phyloP scores from a whole-genome alignment of 2,329 filamentous ascomycete species.

The Bipolaris gigantea region DNA sequence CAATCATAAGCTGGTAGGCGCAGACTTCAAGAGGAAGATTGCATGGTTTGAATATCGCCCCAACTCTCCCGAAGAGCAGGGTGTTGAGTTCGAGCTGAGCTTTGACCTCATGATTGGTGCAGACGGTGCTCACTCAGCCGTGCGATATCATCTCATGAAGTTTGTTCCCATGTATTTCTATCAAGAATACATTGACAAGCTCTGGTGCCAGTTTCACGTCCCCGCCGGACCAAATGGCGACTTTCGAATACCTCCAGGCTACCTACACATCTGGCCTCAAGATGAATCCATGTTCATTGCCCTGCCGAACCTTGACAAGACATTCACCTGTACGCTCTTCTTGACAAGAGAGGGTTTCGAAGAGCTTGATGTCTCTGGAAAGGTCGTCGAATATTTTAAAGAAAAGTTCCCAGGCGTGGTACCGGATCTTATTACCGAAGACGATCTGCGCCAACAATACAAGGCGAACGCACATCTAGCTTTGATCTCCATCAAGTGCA shows the following conservation, averaged over 20 bases:
- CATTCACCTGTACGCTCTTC: constrained; percentile 95
- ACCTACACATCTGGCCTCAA: constrained; percentile 96
- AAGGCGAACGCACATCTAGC: constrained; percentile 83
- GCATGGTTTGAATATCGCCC: constrained; percentile 79
- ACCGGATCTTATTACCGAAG: constrained; percentile 64
- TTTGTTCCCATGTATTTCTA: constrained; percentile 85
- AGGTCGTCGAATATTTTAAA: constrained; percentile 74
- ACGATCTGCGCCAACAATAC: constrained; percentile 74
- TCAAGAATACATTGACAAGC: constrained; percentile 92
- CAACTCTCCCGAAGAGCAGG: constrained; percentile 29
- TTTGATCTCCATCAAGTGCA: constrained; percentile 90
- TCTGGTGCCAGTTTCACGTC: constrained; percentile 97
- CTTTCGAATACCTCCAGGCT: constrained; percentile 85
- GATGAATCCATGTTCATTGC: constrained; percentile 98
- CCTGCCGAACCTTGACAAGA: constrained; percentile 82
- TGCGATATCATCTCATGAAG: constrained; percentile 95
- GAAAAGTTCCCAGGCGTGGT: constrained; percentile 85
- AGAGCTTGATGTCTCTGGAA: constrained; percentile 64
- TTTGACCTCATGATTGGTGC: constrained; percentile 95
- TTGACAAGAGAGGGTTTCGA: constrained; percentile 72
- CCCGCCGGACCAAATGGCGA: constrained; percentile 54
- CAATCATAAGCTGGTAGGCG: constrained; percentile 88
- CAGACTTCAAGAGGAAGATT: constrained; percentile 75
- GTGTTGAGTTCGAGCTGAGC: constrained; percentile 72
- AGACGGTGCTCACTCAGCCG: constrained; percentile 90